These are phyloP conservation scores for Selenicereus undatus DNA, from an alignment of 148 eudicot species.

Conservation along the genomic window DNA sequence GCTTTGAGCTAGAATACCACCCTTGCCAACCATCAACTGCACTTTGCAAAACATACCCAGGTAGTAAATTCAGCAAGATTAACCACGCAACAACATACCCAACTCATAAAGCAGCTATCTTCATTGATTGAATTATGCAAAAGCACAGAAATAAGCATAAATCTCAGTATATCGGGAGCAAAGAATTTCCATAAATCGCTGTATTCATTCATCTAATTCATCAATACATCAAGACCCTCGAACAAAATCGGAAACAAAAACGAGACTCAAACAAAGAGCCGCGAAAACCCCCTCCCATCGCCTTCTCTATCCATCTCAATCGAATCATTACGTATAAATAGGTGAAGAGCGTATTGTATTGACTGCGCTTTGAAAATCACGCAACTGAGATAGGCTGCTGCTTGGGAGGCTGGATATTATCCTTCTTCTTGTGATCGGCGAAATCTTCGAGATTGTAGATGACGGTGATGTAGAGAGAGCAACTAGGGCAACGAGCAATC, in stretches of 20 bases:
- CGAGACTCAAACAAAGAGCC: neutral
- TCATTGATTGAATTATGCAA: neutral
- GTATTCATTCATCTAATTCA: neutral
- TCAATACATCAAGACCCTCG: neutral
- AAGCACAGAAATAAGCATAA: too few species aligned
- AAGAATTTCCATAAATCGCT: neutral
- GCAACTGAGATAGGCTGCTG: constrained; percentile 63
- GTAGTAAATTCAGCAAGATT: too few species aligned
- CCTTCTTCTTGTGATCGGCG: constrained; percentile 26
- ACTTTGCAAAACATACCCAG: neutral
- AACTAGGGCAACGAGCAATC: constrained; percentile 90
- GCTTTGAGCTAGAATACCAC: neutral
- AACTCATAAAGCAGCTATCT: neutral
- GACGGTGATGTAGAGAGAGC: constrained; percentile 86
- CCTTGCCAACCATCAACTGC: neutral
- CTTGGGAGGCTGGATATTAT: constrained; percentile 41
- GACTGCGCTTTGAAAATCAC: constrained; percentile 22
- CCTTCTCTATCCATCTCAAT: neutral
- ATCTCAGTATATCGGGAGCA: neutral
- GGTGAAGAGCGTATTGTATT: neutral
- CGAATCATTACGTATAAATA: neutral
- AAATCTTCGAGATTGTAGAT: constrained; percentile 83
- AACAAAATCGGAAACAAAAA: neutral
- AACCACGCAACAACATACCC: too few species aligned
- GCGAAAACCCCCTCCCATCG: too few species aligned